phyloP scores from a whole-genome alignment of 2,329 filamentous ascomycete genomes.

The Xylaria sp. region DNA sequence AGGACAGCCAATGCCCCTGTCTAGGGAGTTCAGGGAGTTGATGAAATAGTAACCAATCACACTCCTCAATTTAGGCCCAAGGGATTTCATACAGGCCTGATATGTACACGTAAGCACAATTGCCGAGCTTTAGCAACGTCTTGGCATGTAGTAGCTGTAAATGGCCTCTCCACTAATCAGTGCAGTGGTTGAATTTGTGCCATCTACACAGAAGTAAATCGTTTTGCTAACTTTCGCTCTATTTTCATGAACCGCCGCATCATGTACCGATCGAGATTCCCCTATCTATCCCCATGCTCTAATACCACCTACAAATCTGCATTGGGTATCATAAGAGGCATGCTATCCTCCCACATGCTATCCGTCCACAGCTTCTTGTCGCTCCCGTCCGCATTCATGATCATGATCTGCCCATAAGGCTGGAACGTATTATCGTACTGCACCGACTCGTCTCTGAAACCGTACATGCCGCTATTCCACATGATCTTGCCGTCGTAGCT shows the following conservation, averaged over 20 bases:
- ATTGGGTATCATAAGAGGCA: background rate
- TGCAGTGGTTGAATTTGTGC: no score
- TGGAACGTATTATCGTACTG: background rate
- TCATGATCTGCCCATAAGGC: background rate
- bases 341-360: background rate
- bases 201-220: no score
- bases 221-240: background rate
- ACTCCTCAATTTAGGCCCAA: background rate
- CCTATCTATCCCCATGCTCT: background rate
- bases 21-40: slow-evolving; percentile 8
- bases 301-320: background rate
- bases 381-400: background rate
- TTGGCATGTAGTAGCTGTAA: no score
- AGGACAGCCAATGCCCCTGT: slow-evolving; percentile 3
- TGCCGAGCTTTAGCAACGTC: no score
- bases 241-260: background rate
- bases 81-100: no score
- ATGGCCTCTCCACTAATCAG: no score
- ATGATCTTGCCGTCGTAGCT: background rate
- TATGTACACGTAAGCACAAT: no score
- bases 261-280: background rate
- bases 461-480: background rate
- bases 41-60: slow-evolving; percentile 6
- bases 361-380: background rate
- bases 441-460: background rate